phyloP scores from a whole-genome alignment of 176 grass and related monocot genomes.

The Saccharum spontaneum region DNA sequence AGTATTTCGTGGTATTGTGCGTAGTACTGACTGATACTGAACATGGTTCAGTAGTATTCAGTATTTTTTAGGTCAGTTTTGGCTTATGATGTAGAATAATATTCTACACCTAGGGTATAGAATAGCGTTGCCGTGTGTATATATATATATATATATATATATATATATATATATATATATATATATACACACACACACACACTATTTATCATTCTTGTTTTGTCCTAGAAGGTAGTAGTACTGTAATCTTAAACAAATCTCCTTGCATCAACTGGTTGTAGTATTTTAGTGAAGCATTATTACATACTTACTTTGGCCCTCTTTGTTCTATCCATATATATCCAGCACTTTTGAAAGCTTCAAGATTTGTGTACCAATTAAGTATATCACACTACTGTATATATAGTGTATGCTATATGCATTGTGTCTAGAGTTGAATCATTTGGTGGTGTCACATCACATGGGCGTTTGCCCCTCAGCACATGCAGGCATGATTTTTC shows the following conservation, averaged over 20 bases:
- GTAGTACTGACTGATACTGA: too few relatives aligned
- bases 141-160: too few relatives aligned
- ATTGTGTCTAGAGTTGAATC: constrained; percentile 36
- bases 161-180: too few relatives aligned
- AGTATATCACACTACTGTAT: background rate
- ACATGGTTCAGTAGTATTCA: too few relatives aligned
- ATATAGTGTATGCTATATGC: background rate
- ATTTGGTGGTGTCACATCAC: constrained; percentile 37
- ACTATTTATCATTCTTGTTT: constrained; percentile 3
- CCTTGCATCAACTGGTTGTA: background rate
- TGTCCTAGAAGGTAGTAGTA: background rate
- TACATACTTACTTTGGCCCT: background rate
- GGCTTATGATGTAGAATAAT: too few relatives aligned
- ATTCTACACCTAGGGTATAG: too few relatives aligned
- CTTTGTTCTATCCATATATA: background rate
- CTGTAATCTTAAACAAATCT: background rate
- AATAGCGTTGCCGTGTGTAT: too few relatives aligned
- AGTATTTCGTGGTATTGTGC: too few relatives aligned
- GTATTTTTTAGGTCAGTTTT: too few relatives aligned
- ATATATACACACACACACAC: too few relatives aligned
- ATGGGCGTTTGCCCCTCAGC: constrained; percentile 37
- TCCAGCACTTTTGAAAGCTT: background rate
- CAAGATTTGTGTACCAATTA: constrained; percentile 3
- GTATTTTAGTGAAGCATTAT: constrained; percentile 16
- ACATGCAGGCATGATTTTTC: constrained; percentile 39